Evolutionary conservation across 2,329 filamentous ascomycete species (phyloP), one percentile per base, ranked within the genome.

Genomic region (Pyricularia grisea): DNA sequence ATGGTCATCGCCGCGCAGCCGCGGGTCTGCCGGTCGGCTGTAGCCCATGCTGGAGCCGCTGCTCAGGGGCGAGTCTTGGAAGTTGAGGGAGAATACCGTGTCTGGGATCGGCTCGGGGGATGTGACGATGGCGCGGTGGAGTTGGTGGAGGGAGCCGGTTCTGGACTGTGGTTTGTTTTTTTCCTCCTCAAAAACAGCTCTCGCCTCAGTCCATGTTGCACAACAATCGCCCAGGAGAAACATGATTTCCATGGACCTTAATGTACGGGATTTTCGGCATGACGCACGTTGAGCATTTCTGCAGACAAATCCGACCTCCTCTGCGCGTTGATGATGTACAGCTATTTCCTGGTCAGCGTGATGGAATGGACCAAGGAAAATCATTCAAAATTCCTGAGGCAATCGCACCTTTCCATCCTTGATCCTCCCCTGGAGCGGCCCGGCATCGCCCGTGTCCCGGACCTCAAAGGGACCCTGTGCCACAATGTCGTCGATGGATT

Each of bases 111-210:
- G 77, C 5, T 78, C 75, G 0, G 84, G 83, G 9, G 82, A 81
- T 12, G 86, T 83, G 33, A 82, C 72, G 14, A 87, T 74, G 5
- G 85, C 84, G 70, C 82, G 81, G 73, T 87, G 77, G 71, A 88
- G 79, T 71, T 85, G 82, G 74, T 85, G 81, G 0, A 88, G 79
- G 11, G 82, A 81, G n/a, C 85, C 83, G 55, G 78, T 79, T 67
- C 83, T 81, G 70, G 84, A 83, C 76, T 82, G 60, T 64, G 55
- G 33, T 36, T 66, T 27, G 2, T 27, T 27, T 27, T 27, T 27
- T 27, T 27, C 4, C 27, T 4, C 31, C 50, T 68, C 36, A 27
- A 23, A 42, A 17, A 58, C 33, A 42, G 61, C 2, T 30, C 11
- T 66, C 25, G 17, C 67, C 67, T 63, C 25, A 20, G 30, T 69